A percentile compares a stretch with the other conserved stretches of the same genome.
Evolutionary conservation across 495 filamentous ascomycete genomes (phyloP).

Genomic region (Neurospora tetrasperma): DNA sequence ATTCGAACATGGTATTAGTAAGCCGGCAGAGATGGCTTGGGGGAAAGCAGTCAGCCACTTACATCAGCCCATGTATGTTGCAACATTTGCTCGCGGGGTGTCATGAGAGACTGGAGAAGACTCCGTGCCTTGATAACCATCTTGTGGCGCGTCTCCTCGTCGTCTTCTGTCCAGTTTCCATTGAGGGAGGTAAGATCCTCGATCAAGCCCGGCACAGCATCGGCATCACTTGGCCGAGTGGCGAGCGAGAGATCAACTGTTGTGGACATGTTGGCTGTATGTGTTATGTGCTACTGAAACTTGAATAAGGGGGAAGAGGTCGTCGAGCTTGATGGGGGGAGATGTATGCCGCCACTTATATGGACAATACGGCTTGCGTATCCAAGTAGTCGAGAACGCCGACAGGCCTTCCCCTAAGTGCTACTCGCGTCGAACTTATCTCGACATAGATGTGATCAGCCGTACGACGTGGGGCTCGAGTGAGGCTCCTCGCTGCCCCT

Average conservation of each 20-base stretch:
- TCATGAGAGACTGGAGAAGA: conserved; percentile 22
- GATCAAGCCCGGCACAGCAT: conserved; percentile 7
- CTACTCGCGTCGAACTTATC: background rate
- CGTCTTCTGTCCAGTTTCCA: background rate
- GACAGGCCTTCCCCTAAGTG: background rate
- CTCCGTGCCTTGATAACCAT: conserved; percentile 19
- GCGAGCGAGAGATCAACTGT: conserved; percentile 10
- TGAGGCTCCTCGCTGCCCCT: no score
- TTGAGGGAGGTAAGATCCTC: conserved; percentile 7
- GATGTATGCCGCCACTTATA: background rate
- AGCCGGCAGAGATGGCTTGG: background rate
- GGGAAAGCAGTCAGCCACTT: background rate
- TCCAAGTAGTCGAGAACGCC: background rate
- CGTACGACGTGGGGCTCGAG: background rate
- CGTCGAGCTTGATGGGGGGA: background rate
- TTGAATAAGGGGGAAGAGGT: background rate
- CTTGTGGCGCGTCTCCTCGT: conserved; percentile 6
- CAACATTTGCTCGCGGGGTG: conserved; percentile 28
- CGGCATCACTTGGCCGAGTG: conserved; percentile 7
- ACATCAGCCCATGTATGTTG: conserved; percentile 26
- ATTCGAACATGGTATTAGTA: background rate
- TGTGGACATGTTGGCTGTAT: background rate
- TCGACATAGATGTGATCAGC: background rate
- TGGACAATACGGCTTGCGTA: background rate
- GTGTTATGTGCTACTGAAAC: background rate